These are phyloP conservation scores for Antonospora locustae DNA, from an alignment of 371 early-diverging fungal genomes.

Conservation along the genomic window DNA sequence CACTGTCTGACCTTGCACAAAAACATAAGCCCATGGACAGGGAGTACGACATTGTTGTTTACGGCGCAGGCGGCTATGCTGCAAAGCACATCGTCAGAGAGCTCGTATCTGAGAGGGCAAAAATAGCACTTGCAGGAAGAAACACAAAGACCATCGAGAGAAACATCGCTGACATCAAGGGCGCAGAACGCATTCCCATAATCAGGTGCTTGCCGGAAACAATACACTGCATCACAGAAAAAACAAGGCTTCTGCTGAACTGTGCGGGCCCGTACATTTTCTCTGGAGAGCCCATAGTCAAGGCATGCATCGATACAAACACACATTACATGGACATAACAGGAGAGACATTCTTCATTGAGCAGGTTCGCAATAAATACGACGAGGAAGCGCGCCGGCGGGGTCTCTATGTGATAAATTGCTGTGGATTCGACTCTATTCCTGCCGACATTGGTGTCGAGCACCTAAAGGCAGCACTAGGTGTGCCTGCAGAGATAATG, in stretches of 20 bases:
- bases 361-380: conserved; percentile 59
- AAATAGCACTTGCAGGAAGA: conserved; percentile 64
- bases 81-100: conserved; percentile 63
- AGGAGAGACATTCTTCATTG: conserved; percentile 66
- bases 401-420: conserved; percentile 62
- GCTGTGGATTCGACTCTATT: conserved; percentile 77
- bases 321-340: conserved; percentile 79
- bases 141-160: conserved; percentile 55
- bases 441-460: conserved; percentile 62
- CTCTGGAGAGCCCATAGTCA: conserved; percentile 65
- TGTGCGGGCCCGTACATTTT: conserved; percentile 70
- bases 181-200: conserved; percentile 54
- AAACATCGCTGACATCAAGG: conserved; percentile 33
- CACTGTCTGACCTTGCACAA: neutral
- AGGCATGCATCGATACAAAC: conserved; percentile 62
- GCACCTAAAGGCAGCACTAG: conserved; percentile 37
- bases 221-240: conserved; percentile 57
- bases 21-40: conserved; percentile 11
- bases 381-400: conserved; percentile 60
- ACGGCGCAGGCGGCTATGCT: conserved; percentile 73
- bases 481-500: conserved; percentile 54
- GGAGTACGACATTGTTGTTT: conserved; percentile 60
- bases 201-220: conserved; percentile 60
- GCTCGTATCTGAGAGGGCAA: conserved; percentile 51
- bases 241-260: conserved; percentile 64